phyloP scores from a whole-genome alignment of 2,329 filamentous ascomycete genomes.

The Didymella exigua region DNA sequence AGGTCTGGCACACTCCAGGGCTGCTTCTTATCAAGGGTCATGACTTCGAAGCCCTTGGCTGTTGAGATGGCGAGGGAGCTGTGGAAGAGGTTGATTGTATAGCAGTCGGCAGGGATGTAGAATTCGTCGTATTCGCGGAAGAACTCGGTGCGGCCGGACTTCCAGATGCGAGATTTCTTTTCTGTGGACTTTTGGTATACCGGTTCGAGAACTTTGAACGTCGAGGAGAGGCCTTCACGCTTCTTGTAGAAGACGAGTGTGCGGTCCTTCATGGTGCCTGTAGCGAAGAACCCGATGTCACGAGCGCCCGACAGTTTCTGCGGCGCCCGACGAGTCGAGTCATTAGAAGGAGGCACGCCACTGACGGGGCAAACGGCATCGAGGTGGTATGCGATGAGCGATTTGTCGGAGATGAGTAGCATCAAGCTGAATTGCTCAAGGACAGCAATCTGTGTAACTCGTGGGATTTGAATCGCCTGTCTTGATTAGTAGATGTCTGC shows the following conservation, averaged over 20 bases:
- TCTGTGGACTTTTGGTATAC: slow-evolving; percentile 92
- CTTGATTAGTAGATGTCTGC: slow-evolving; percentile 33
- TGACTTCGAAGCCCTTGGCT: slow-evolving; percentile 89
- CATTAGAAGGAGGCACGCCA: slow-evolving; percentile 65
- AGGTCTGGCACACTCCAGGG: slow-evolving; percentile 92
- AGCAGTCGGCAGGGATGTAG: slow-evolving; percentile 95
- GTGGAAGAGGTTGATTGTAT: slow-evolving; percentile 94
- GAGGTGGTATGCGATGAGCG: slow-evolving; percentile 89
- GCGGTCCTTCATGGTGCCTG: slow-evolving; percentile 95
- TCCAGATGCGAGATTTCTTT: slow-evolving; percentile 73
- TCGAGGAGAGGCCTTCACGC: slow-evolving; percentile 87
- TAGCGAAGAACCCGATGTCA: slow-evolving; percentile 96
- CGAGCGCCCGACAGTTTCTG: slow-evolving; percentile 85
- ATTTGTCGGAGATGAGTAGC: slow-evolving; percentile 87
- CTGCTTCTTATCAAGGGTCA: slow-evolving; percentile 96
- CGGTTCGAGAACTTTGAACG: slow-evolving; percentile 95
- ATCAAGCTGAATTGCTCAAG: slow-evolving; percentile 96
- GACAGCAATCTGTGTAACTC: slow-evolving; percentile 90
- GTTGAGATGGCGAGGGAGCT: slow-evolving; percentile 91
- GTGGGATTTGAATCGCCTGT: slow-evolving; percentile 74
- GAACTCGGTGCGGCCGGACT: slow-evolving; percentile 82
- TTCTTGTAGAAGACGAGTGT: slow-evolving; percentile 97
- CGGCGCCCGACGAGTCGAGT: slow-evolving; percentile 82
- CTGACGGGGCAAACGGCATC: slow-evolving; percentile 73
- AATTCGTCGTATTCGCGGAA: slow-evolving; percentile 99